These are phyloP conservation scores for Nakataea oryzae DNA, from an alignment of 2,329 filamentous ascomycete species.

Conservation along the genomic window DNA sequence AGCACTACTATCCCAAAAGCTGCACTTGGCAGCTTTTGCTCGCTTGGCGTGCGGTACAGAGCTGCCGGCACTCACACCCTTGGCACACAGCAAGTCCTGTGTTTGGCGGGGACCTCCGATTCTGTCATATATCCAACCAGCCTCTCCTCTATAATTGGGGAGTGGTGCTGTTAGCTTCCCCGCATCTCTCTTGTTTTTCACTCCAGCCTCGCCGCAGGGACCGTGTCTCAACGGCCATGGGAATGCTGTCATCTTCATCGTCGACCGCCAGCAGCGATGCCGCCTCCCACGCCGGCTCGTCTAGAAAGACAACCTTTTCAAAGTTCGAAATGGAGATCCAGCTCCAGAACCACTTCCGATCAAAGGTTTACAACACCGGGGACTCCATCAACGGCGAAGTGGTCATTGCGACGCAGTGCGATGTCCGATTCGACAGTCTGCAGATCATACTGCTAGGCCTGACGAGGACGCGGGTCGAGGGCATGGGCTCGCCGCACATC, in stretches of 20 bases:
- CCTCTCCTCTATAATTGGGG: too few relatives aligned
- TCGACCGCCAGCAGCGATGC: constrained; percentile 5
- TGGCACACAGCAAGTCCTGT: not conserved
- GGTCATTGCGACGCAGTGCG: constrained; percentile 30
- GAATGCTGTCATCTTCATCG: constrained; percentile 74
- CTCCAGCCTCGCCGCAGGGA: constrained; percentile 19
- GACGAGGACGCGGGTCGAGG: constrained; percentile 39
- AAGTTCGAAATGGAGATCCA: constrained; percentile 34
- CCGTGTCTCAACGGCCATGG: constrained; percentile 34
- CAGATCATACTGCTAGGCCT: constrained; percentile 43
- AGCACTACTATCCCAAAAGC: not conserved
- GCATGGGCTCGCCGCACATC: constrained; percentile 34
- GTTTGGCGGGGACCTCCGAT: not conserved
- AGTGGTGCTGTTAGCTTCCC: not conserved
- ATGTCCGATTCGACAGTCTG: constrained; percentile 38
- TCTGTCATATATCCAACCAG: not conserved
- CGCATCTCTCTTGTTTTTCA: not conserved
- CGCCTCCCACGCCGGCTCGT: constrained; percentile 7
- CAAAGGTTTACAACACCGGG: constrained; percentile 46
- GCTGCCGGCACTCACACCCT: not conserved
- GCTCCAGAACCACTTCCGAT: constrained; percentile 41
- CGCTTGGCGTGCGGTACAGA: not conserved
- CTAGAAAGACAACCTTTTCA: constrained; percentile 9
- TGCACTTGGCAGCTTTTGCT: not conserved
- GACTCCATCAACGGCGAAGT: constrained; percentile 39